These are phyloP conservation scores for Linderniella brevidens DNA, from an alignment of 257 asterid species.

Conservation along the genomic window DNA sequence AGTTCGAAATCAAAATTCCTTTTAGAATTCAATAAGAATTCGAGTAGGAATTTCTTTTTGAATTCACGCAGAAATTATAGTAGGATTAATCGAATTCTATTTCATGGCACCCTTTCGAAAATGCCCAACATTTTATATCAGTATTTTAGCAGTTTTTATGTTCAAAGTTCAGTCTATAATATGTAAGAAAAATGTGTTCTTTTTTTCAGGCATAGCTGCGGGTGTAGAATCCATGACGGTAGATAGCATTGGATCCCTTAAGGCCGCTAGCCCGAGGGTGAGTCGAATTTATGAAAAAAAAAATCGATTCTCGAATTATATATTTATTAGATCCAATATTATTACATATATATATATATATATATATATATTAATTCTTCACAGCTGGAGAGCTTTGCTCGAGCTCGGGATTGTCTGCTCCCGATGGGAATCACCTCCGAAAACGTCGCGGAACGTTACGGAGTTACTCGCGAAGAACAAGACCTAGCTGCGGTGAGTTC, in stretches of 20 bases:
- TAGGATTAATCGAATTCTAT: too few relatives aligned
- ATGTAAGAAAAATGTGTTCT: constrained; percentile 4
- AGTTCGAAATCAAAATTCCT: too few relatives aligned
- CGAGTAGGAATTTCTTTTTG: too few relatives aligned
- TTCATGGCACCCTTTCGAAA: too few relatives aligned
- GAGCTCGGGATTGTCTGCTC: constrained; percentile 81
- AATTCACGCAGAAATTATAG: too few relatives aligned
- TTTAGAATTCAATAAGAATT: too few relatives aligned
- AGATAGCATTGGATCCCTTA: constrained; percentile 22
- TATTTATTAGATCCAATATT: too few relatives aligned
- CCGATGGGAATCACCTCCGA: constrained; percentile 95
- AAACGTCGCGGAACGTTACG: constrained; percentile 71
- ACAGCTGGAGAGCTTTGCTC: constrained; percentile 39
- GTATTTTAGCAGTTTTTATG: too few relatives aligned
- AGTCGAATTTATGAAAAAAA: constrained; percentile 5
- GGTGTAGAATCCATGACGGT: constrained; percentile 81
- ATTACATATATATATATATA: too few relatives aligned
- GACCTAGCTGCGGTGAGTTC: constrained; percentile 86
- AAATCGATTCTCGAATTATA: too few relatives aligned
- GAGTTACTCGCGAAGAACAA: constrained; percentile 81
- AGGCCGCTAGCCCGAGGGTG: constrained; percentile 39
- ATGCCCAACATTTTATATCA: not conserved
- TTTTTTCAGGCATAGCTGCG: constrained; percentile 65
- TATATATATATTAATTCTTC: too few relatives aligned
- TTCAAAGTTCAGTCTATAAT: too few relatives aligned